Evolutionary conservation across 805 yeast species (phyloP), one percentile per base, ranked within the genome.

Genomic region (Grigorovia transvaalensis): DNA sequence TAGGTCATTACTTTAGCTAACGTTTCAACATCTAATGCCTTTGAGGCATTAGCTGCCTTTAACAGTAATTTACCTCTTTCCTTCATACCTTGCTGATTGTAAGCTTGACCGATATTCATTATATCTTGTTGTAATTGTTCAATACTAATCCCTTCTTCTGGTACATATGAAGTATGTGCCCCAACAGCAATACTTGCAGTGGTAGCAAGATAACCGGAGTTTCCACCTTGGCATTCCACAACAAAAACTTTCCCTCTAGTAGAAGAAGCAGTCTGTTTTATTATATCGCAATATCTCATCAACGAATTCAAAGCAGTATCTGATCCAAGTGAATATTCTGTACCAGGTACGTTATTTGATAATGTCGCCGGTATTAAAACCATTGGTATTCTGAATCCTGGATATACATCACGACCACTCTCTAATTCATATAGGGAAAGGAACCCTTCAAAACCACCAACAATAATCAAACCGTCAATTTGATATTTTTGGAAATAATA

Each of bases 151-250:
- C 81, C 80, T 57, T 80, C 79, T 63, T 85, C 95, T 27, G 93
- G 95, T 29, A 84, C 84, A 61, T 85, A 85, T 0, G 86, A 78
- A 3, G 84, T 85, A 55, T 79, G 78, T 1, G 90, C 84, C 57
- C 91, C 91, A 33, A 83, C 77, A 43, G 83, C 81, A 53, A 86
- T 69, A 35, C 83, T 84, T 12, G 83, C 78, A 58, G 74, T 76
- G 1, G 87, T 76, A 20, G 93, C 89, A 58, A 85, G 78, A 63
- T 76, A 85, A 47, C 95, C 95, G 20, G 87, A 81, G 67, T 85
- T 81, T 49, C 95, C 95, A 61, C 95, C 95, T 71, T 85, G 95
- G 33, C 82, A 85, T 62, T 85, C 95, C 54, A 85, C 86, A 35
- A 85, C 87, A 62, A 85, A 85, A 12, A 82, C 85, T 67, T 91